These are phyloP conservation scores for Boeremia lycopersici DNA, from an alignment of 2,329 filamentous ascomycete genomes.

Conservation along the genomic window DNA sequence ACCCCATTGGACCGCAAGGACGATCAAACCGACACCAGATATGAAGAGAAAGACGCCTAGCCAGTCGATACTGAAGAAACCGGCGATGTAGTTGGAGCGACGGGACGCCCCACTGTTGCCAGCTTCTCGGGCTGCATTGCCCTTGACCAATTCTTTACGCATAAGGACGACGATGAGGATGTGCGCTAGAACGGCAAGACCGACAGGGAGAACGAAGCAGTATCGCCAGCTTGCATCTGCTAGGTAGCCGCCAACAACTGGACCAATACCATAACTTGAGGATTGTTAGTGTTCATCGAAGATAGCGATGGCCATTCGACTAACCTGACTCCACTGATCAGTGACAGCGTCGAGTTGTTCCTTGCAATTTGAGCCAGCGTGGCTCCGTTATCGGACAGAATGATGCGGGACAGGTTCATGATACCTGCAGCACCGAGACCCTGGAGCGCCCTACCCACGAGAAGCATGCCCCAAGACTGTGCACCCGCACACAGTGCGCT, in stretches of 20 bases:
- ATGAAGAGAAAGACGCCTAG: slow-evolving; percentile 43
- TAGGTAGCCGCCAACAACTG: slow-evolving; percentile 65
- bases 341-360: slow-evolving; percentile 69
- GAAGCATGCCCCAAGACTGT: slow-evolving; percentile 63
- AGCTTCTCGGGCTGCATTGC: slow-evolving; percentile 46
- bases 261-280: slow-evolving; percentile 62
- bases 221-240: slow-evolving; percentile 66
- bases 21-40: slow-evolving; percentile 41
- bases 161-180: slow-evolving; percentile 63
- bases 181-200: slow-evolving; percentile 53
- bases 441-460: slow-evolving; percentile 68
- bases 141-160: slow-evolving; percentile 63
- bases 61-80: slow-evolving; percentile 55
- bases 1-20: slow-evolving; percentile 58
- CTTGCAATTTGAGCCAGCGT: slow-evolving; percentile 73
- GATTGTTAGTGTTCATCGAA: not conserved
- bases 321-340: slow-evolving; percentile 61
- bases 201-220: slow-evolving; percentile 64
- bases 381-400: slow-evolving; percentile 68
- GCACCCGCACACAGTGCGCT: slow-evolving; percentile 66
- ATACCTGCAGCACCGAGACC: slow-evolving; percentile 67
- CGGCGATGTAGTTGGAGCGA: slow-evolving; percentile 42
- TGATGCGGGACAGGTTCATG: slow-evolving; percentile 64
- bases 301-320: not conserved
- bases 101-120: slow-evolving; percentile 36